These are phyloP conservation scores for Immersiporthe knoxdaviesiana DNA, from an alignment of 2,329 filamentous ascomycete genomes.

Conservation along the genomic window DNA sequence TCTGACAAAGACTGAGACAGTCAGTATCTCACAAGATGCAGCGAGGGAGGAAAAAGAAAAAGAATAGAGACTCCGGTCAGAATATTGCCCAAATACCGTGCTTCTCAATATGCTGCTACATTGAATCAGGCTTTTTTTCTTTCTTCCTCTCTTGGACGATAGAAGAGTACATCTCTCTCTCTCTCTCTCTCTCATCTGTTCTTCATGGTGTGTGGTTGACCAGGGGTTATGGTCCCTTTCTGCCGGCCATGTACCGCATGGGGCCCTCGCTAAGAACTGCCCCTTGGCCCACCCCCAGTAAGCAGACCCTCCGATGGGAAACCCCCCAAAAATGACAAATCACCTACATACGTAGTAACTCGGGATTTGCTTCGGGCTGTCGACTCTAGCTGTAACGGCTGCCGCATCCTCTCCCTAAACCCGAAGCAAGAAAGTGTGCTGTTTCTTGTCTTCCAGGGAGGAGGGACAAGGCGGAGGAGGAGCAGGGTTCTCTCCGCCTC, in stretches of 20 bases:
- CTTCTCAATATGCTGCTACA: no score
- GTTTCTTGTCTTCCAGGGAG: neutral
- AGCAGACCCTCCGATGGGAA: conserved; percentile 3
- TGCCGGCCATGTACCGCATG: conserved; percentile 4
- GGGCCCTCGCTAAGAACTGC: conserved; percentile 27
- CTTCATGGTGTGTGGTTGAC: neutral
- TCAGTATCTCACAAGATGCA: no score
- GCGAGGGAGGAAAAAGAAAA: neutral
- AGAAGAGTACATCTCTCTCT: neutral
- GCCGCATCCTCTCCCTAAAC: neutral
- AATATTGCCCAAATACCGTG: no score
- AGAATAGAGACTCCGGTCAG: no score
- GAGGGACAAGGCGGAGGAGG: neutral
- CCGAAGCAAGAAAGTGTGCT: neutral
- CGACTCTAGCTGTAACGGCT: conserved; percentile 1
- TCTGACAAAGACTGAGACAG: neutral
- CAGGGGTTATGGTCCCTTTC: neutral
- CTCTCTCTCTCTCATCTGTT: no score
- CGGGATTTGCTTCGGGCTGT: conserved; percentile 9
- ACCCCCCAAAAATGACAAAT: conserved; percentile 16
- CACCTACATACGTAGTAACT: conserved; percentile 19
- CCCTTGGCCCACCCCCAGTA: neutral
- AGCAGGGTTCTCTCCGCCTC: neutral
- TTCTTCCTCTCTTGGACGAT: neutral
- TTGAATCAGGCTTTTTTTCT: no score